These are phyloP conservation scores for Xylariales sp. DNA, from an alignment of 2,329 filamentous ascomycete genomes.

Conservation along the genomic window DNA sequence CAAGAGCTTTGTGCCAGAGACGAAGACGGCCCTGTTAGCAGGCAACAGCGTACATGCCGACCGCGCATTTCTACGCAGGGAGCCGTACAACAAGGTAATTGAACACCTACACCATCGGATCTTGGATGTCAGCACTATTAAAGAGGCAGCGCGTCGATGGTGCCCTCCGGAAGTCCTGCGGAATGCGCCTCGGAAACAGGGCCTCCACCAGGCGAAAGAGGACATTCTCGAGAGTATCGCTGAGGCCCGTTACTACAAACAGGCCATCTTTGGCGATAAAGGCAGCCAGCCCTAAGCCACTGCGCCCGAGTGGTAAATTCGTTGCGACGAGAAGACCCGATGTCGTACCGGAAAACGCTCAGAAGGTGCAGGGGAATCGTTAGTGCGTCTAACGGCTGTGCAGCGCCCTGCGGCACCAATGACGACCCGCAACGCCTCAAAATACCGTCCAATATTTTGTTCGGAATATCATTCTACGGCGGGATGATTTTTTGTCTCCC, in stretches of 20 bases:
- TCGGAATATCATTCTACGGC: too few relatives aligned
- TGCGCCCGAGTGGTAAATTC: background rate
- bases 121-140: conserved; percentile 90
- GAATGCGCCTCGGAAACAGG: conserved; percentile 77
- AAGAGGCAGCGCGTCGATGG: conserved; percentile 91
- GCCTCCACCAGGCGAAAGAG: conserved; percentile 82
- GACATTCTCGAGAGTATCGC: conserved; percentile 96
- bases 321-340: background rate
- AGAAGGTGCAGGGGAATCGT: background rate
- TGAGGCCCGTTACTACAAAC: conserved; percentile 86
- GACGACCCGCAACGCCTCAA: too few relatives aligned
- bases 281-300: conserved; percentile 16
- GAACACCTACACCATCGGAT: conserved; percentile 89
- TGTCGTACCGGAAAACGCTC: background rate
- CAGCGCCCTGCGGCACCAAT: too few relatives aligned
- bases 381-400: background rate
- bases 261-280: conserved; percentile 69
- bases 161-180: conserved; percentile 69
- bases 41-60: conserved; percentile 96
- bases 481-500: too few relatives aligned
- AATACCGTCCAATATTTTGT: too few relatives aligned
- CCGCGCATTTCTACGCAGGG: conserved; percentile 78
- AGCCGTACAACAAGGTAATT: conserved; percentile 78
- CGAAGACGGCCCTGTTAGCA: conserved; percentile 76
- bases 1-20: conserved; percentile 73